A percentile compares a stretch with the other conserved stretches of the same genome.
Conservation (phyloP, 345 rosid genomes). For the Lepidium didymum region DNA sequence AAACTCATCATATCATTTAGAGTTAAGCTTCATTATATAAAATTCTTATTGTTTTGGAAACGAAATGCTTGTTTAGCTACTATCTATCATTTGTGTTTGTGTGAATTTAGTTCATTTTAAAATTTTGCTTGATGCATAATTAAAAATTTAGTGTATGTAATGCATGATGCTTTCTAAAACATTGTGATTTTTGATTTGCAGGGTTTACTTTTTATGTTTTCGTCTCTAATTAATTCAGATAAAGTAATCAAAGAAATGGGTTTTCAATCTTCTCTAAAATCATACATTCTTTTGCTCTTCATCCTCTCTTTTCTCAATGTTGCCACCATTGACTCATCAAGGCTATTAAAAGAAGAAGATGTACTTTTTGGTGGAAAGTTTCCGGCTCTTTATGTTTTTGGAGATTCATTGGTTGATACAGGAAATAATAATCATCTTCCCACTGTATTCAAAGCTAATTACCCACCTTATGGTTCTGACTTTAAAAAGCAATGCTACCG, state of each 20-base stretch:
- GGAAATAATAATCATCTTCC: conserved; percentile 47
- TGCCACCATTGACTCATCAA: background rate
- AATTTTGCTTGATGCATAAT: background rate
- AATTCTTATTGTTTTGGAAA: no score
- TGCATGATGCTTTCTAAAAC: background rate
- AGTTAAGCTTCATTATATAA: no score
- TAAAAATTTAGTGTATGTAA: background rate
- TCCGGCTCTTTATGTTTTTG: conserved; percentile 41
- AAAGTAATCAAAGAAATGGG: background rate
- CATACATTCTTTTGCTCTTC: background rate
- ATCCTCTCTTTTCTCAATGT: background rate
- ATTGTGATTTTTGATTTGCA: background rate
- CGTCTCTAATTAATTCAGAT: background rate
- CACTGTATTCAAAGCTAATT: conserved; percentile 33
- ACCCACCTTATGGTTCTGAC: conserved; percentile 53
- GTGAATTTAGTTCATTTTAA: background rate
- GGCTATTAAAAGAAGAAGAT: background rate
- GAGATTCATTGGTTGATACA: conserved; percentile 59
- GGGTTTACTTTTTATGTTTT: background rate
- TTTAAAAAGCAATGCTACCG: conserved; percentile 39
- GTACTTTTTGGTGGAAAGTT: conserved; percentile 11
- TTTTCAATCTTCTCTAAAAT: background rate
- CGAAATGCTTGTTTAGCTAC: no score
- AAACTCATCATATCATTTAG: no score
- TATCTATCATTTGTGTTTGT: no score